These are phyloP conservation scores for Astrocystis sublimbata DNA, from an alignment of 495 filamentous ascomycete genomes.

Conservation along the genomic window DNA sequence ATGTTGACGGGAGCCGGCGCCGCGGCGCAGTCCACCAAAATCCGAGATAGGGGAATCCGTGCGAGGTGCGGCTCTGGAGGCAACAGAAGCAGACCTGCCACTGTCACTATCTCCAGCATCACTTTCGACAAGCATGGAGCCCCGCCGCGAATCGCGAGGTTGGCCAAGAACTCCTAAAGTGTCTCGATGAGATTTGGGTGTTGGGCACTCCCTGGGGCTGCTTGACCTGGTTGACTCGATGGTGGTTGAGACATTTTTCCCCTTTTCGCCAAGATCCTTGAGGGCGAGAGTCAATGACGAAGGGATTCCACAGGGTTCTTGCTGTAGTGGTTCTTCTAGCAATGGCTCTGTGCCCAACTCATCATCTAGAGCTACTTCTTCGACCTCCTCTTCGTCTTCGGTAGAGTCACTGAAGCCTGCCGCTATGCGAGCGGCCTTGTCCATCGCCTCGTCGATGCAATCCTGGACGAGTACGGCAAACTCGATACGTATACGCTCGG, in stretches of 20 bases:
- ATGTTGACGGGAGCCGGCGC: constrained; percentile 70
- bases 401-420: constrained; percentile 82
- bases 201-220: constrained; percentile 89
- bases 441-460: constrained; percentile 88
- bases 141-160: constrained; percentile 64
- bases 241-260: constrained; percentile 39
- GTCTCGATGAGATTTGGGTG: constrained; percentile 82
- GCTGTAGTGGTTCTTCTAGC: constrained; percentile 50
- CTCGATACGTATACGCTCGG: constrained; percentile 91
- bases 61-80: constrained; percentile 62
- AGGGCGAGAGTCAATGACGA: constrained; percentile 60
- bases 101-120: constrained; percentile 85
- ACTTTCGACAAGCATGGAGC: constrained; percentile 72
- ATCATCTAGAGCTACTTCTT: constrained; percentile 36
- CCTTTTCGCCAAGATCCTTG: constrained; percentile 43
- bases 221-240: constrained; percentile 70
- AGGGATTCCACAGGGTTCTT: constrained; percentile 57
- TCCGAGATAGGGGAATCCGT: constrained; percentile 93
- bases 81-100: constrained; percentile 72
- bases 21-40: constrained; percentile 64
- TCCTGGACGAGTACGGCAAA: constrained; percentile 89
- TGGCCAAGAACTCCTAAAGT: constrained; percentile 62
- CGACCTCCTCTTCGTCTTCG: constrained; percentile 53
- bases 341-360: constrained; percentile 30
- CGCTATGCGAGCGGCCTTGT: constrained; percentile 85